Base-by-base conservation (phyloP, 176 grass and related monocot species). In the Coix lacrymajobi region DNA sequence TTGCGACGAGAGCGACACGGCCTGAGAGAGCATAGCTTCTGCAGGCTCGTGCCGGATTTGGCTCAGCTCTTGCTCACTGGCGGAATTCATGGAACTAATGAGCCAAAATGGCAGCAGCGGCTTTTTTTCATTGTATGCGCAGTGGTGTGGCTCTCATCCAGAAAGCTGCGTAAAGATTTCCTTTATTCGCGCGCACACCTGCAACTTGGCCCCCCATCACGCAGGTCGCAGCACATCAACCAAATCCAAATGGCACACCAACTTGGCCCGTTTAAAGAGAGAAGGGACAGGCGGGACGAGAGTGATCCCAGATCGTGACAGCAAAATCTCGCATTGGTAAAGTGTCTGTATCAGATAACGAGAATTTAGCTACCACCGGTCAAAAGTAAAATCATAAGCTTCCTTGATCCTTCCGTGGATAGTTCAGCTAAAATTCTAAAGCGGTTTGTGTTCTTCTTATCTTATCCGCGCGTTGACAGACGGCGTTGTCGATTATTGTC, bases 1-100 rank as follows among this genome's bases (percentile, higher is more conserved):
- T 56, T 90, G 67, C 28, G 92, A 85, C 71, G 83, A 75, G 20
- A 94, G 73, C 68, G 76, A 86, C 69, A 54, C 45, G 17, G 67
- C 67, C 28, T 72, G 76, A 30, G 76, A 41, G 34, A 80, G 76
- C 76, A 73, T 73, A 4, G 46, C 76, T 65, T 62, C 76, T 64
- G 39, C 77, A 54, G 41, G 40, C 13, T 78, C 84, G 73, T 66
- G 76, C 36, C n/a, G 66, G 76, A n/a, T 73, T 29, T 62, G 66
- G 67, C 57, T 63, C 14, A 22, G 33, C 62, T 73, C 77, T 43
- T 63, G 44, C 48, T 22, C 66, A 22, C 66, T 15, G 11, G 43
- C 17, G 0, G 69, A 67, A 45, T 41, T 87, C 69, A 87, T 87
- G 62, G 26, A 75, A 63, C 41, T 64, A 75, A 33, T 45, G 19